A percentile compares a stretch with the other conserved stretches of the same genome.
phyloP scores from a whole-genome alignment of 768 basidiomycete genomes.

The Pulveroboletus sp. region DNA sequence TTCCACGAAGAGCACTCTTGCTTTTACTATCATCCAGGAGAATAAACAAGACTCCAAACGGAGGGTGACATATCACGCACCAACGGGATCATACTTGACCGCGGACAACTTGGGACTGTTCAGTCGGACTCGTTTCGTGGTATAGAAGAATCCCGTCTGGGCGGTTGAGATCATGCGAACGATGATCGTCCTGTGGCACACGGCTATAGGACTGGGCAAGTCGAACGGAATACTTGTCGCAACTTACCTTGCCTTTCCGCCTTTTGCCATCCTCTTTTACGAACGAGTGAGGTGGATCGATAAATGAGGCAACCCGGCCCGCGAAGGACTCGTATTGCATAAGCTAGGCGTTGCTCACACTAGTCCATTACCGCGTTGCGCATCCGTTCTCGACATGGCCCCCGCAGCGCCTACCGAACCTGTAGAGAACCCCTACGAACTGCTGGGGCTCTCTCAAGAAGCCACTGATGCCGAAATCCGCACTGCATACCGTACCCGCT shows the following conservation, averaged over 20 bases:
- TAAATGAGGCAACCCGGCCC: background rate
- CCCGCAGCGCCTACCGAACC: slow-evolving; percentile 38
- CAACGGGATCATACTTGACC: slow-evolving; percentile 89
- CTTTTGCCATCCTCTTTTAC: slow-evolving; percentile 45
- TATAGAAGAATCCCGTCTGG: slow-evolving; percentile 90
- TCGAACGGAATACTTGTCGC: background rate
- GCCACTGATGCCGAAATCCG: slow-evolving; percentile 74
- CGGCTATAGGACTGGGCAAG: background rate
- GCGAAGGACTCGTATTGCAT: slow-evolving; percentile 2
- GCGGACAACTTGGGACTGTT: slow-evolving; percentile 74
- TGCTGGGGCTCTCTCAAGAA: slow-evolving; percentile 56
- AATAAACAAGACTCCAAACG: background rate
- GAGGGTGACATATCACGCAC: slow-evolving; percentile 39
- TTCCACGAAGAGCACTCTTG: slow-evolving; percentile 74
- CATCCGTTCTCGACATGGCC: slow-evolving; percentile 14
- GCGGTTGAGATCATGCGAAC: slow-evolving; percentile 88
- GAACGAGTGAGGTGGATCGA: background rate
- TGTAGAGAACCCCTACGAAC: slow-evolving; percentile 69
- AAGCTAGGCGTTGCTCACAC: background rate
- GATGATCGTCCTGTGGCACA: slow-evolving; percentile 61
- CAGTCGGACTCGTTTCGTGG: slow-evolving; percentile 64
- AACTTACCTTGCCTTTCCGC: slow-evolving; percentile 55
- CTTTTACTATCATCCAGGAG: slow-evolving; percentile 44
- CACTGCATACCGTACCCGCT: slow-evolving; percentile 73
- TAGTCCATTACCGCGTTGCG: too few relatives aligned